Percentiles rank a stretch among this genome's conserved stretches.
Conservation (phyloP, 2,329 filamentous ascomycete species). For the Aureobasidium sp. region DNA sequence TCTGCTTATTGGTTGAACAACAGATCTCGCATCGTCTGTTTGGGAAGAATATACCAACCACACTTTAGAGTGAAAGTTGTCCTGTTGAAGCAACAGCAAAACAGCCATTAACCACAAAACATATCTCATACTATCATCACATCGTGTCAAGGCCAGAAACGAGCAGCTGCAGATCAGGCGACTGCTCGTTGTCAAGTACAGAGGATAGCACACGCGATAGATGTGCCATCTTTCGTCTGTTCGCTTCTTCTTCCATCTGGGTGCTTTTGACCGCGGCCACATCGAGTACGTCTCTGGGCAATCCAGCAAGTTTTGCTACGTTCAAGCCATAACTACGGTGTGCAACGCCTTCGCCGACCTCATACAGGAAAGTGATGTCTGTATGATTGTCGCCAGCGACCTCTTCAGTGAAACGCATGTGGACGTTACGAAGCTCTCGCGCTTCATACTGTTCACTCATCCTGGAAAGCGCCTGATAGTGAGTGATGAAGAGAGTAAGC, state of each 20-base stretch:
- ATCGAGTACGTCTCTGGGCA: conserved; percentile 71
- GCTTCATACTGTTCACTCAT: conserved; percentile 61
- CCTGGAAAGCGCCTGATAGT: conserved; percentile 82
- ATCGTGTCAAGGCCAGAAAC: conserved; percentile 40
- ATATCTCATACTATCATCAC: background rate
- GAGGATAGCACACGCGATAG: conserved; percentile 23
- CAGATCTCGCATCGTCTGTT: background rate
- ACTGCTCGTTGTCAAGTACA: conserved; percentile 22
- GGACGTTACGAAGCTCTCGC: conserved; percentile 71
- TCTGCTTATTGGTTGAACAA: background rate
- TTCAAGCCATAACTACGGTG: conserved; percentile 93
- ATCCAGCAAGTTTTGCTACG: conserved; percentile 76
- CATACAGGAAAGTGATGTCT: conserved; percentile 90
- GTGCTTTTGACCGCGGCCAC: conserved; percentile 71
- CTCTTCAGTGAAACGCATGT: conserved; percentile 77
- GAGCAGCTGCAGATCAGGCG: conserved; percentile 33
- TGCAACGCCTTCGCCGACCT: conserved; percentile 82
- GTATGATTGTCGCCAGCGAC: conserved; percentile 51
- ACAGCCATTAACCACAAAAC: too few species aligned
- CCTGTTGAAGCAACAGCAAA: background rate
- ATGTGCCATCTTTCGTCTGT: conserved; percentile 51
- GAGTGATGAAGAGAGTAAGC: conserved; percentile 91
- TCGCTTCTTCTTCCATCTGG: conserved; percentile 70
- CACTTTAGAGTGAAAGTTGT: background rate
- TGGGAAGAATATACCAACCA: background rate